Evolutionary conservation across 345 rosid species (phyloP), one percentile per base, ranked within the genome.

Genomic region (Clarkia xantiana): DNA sequence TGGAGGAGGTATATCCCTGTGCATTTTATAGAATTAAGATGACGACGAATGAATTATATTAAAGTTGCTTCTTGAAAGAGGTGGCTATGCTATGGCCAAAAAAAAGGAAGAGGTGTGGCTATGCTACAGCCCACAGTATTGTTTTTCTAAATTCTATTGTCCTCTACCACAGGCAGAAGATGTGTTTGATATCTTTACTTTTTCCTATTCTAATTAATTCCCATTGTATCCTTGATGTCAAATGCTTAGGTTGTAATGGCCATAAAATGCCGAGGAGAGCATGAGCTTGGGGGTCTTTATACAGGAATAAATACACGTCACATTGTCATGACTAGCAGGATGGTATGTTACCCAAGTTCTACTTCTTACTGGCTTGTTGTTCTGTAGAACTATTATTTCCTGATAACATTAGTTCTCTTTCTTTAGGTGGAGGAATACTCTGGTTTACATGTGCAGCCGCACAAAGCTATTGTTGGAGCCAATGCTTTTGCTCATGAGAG

Each of bases 401-500:
- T 10, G 39, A 23, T 40, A 34, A 16, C 47, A 25, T 50, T 42
- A 41, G 6, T 29, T 10, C 51, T 42, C 59, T 53, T 48, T 44
- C 38, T 14, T 2, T 49, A 91, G 98, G 96, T 91, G 6, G 98
- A 91, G 54, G 98, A 91, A n/a, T 84, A 76, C 58, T 79, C 94
- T 0, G 98, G 96, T 14, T 67, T 91, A 73, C 76, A 75, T 0
- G 70, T 83, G 39, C 97, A 86, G 71, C 96, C 97, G 4, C 97
- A 90, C 70, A 90, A 90, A 69, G 97, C 96, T 41, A 81, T 86
- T 58, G 94, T 90, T 65, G 93, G 97, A 61, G 94, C 80, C 11
- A 90, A 90, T 76, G 97, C 96, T 64, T 90, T 90, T 67, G 94
- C 94, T 45, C 96, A 90, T 71, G 94, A 86, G 64, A 90, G 97